Evolutionary conservation across 139 green algal species (phyloP).

Genomic region (Penium margaritaceum): DNA sequence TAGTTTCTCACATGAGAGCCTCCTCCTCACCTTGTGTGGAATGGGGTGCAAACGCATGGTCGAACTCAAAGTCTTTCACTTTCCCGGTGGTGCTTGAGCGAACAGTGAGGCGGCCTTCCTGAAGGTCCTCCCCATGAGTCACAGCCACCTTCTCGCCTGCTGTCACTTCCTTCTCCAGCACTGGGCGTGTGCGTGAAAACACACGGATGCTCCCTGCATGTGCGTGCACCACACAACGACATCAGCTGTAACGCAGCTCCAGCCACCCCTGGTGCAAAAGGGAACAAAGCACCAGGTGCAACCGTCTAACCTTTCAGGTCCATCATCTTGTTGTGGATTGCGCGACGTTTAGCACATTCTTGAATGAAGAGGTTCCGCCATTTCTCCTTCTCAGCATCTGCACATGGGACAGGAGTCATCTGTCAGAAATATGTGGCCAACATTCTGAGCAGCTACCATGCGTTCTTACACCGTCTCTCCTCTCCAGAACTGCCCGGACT

Average conservation of each 20-base stretch:
- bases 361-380: background rate
- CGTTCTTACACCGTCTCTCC: background rate
- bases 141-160: background rate
- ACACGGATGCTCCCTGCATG: constrained; percentile 51
- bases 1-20: constrained; percentile 23
- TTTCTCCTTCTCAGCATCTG: constrained; percentile 35
- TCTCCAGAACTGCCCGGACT: background rate
- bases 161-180: constrained; percentile 20
- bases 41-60: constrained; percentile 73
- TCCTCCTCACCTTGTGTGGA: constrained; percentile 50
- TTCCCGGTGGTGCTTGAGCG: background rate
- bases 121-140: constrained; percentile 3
- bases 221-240: background rate
- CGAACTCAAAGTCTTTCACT: constrained; percentile 59
- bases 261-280: background rate
- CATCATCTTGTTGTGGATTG: constrained; percentile 40
- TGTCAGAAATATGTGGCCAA: background rate
- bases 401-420: background rate
- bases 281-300: constrained; percentile 4
- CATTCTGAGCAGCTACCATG: background rate
- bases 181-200: constrained; percentile 47
- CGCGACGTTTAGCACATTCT: constrained; percentile 5
- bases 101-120: constrained; percentile 24
- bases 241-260: background rate
- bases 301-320: constrained; percentile 35